A percentile compares a stretch with the other conserved stretches of the same genome.
Evolutionary conservation across 2,329 filamentous ascomycete species (phyloP).

Genomic region (Diplocarpon rosae): DNA sequence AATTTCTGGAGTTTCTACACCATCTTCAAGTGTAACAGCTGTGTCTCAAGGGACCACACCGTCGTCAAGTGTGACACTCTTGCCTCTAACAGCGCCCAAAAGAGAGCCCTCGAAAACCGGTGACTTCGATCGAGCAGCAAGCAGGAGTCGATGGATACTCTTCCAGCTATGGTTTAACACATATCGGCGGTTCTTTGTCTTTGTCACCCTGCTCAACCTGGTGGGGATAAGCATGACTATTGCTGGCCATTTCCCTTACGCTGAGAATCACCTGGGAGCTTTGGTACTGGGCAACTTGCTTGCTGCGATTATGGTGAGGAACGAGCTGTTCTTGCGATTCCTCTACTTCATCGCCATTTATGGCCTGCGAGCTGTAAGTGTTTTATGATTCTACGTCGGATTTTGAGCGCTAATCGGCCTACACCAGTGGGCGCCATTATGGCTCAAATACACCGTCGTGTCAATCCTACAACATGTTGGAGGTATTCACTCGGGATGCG

Average conservation of each 20-base stretch:
- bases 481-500: conserved; percentile 33
- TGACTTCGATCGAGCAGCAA: neutral
- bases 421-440: conserved; percentile 30
- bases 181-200: conserved; percentile 32
- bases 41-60: neutral
- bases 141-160: conserved; percentile 23
- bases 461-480: conserved; percentile 33
- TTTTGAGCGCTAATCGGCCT: conserved; percentile 5
- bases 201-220: conserved; percentile 30
- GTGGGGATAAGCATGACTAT: conserved; percentile 29
- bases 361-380: conserved; percentile 29
- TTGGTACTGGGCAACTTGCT: conserved; percentile 32
- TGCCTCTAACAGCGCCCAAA: neutral
- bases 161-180: conserved; percentile 33
- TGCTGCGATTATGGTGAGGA: conserved; percentile 31
- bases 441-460: conserved; percentile 29
- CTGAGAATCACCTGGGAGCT: conserved; percentile 30
- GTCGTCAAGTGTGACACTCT: neutral
- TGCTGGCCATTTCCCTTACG: conserved; percentile 28
- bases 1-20: neutral
- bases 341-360: conserved; percentile 31
- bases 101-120: neutral
- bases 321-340: conserved; percentile 30
- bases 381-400: neutral
- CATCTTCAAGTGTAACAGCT: neutral